phyloP scores from a whole-genome alignment of 495 filamentous ascomycete genomes.

The Bacidia rubella region DNA sequence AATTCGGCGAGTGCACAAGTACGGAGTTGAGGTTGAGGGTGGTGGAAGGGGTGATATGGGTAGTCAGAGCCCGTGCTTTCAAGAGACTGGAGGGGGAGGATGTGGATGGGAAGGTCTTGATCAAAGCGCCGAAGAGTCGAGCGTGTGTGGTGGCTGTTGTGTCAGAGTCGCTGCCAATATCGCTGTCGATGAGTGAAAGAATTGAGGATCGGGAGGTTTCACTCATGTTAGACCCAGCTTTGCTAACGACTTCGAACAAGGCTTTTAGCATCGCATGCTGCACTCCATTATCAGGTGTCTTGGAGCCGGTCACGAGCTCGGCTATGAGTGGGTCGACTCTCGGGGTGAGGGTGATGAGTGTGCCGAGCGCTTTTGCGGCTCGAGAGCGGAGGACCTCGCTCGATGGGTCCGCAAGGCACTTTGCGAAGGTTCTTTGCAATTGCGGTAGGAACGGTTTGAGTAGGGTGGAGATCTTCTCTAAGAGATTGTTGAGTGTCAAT shows the following conservation, averaged over 20 bases:
- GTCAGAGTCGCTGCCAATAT: constrained; percentile 54
- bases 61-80: constrained; percentile 65
- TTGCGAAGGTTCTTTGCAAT: constrained; percentile 90
- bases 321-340: constrained; percentile 78
- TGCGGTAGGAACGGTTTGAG: constrained; percentile 96
- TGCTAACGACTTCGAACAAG: constrained; percentile 88
- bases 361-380: constrained; percentile 92
- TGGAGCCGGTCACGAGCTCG: constrained; percentile 86
- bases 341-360: constrained; percentile 88
- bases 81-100: constrained; percentile 54
- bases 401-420: constrained; percentile 82
- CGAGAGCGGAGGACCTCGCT: constrained; percentile 77
- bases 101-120: constrained; percentile 57
- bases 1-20: constrained; percentile 59
- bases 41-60: constrained; percentile 51
- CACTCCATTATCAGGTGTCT: constrained; percentile 77
- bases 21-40: constrained; percentile 81
- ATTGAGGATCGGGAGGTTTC: constrained; percentile 73
- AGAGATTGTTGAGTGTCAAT: constrained; percentile 81
- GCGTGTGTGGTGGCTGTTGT: constrained; percentile 78
- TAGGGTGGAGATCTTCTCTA: constrained; percentile 92
- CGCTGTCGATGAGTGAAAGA: constrained; percentile 73
- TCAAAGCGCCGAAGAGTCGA: constrained; percentile 71
- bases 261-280: constrained; percentile 96
- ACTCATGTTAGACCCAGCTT: constrained; percentile 87